Conservation (phyloP, 208 protist species). For the Leishmania guyanensis region DNA sequence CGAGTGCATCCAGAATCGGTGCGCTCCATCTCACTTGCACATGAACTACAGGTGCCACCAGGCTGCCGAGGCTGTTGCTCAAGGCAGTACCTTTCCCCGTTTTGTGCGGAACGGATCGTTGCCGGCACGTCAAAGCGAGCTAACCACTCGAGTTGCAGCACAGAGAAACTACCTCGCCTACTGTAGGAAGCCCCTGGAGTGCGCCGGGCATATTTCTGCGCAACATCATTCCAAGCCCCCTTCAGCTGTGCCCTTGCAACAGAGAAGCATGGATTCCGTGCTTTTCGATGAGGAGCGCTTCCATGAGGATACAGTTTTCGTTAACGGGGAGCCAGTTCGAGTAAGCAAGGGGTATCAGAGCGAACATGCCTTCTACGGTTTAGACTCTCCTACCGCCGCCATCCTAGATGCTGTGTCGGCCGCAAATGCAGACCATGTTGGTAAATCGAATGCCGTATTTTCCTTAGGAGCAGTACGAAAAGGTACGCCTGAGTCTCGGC, state of each 20-base stretch:
- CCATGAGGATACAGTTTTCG: constrained; percentile 7
- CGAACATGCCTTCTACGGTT: constrained; percentile 10
- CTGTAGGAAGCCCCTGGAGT: constrained; percentile 2
- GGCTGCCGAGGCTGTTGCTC: background rate
- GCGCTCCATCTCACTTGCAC: constrained; percentile 2
- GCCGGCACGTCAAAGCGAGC: constrained; percentile 11
- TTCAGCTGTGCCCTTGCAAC: background rate
- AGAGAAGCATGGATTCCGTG: background rate
- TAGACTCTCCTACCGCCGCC: constrained; percentile 12
- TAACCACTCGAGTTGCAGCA: constrained; percentile 9
- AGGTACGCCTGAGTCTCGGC: background rate
- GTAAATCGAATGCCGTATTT: background rate
- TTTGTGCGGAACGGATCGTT: constrained; percentile 4
- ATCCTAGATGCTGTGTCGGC: constrained; percentile 7
- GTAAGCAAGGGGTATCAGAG: background rate
- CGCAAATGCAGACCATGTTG: background rate
- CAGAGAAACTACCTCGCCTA: constrained; percentile 8
- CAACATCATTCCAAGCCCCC: background rate
- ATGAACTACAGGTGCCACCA: background rate
- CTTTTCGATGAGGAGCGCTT: constrained; percentile 24
- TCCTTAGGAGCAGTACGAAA: background rate
- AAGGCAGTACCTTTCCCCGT: background rate
- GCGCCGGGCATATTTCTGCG: constrained; percentile 5
- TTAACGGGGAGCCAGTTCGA: constrained; percentile 13
- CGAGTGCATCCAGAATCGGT: constrained; percentile 15